Base-by-base conservation (phyloP, 2,329 filamentous ascomycete genomes). In the Amauroascus verrucosus region DNA sequence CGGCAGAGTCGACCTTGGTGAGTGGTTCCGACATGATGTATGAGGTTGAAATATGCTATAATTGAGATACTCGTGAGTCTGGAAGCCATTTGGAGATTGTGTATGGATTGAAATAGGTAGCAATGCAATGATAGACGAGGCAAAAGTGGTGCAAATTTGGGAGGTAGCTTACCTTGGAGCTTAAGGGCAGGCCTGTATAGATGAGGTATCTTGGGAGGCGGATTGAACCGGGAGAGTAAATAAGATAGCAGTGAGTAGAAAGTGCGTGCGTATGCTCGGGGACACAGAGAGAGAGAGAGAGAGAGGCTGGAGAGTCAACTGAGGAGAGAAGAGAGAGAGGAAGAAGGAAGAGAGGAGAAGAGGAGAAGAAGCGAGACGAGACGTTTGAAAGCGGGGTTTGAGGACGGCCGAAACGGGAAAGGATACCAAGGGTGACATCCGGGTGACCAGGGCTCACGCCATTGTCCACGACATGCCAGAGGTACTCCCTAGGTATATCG, bases 1-100 rank as follows among this genome's bases (percentile, higher is more conserved):
- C 82, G 75, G 88, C 88, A 56, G 90, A 95, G 73, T 96, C 90
- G 75, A 95, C 83, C 77, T 94, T 95, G 73, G 80, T 79, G 68
- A 95, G 81, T 65, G 84, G 80, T 65, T 73, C 76, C 64, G 80
- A 75, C 80, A 83, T 81, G 67, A 53, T 69, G 61, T 16, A 47
- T 32, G 30, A 46, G 18, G 3, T 16, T 9, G 4, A n/a, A 16
- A 37, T 44, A 40, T 54, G 32, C 50, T 52, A 48, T 26, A 14
- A 24, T 41, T 54, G 30, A 47, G 37, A 6, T 33, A 45, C 14
- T 30, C 33, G 41, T 50, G 26, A 41, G 37, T 37, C 18, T 8
- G 13, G n/a, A 46, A 16, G 20, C 2, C 22, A 46, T 6, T 13
- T 43, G n/a, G 33, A 48, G n/a, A 38, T 18, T 14, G 14, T 38